phyloP scores from a whole-genome alignment of 768 basidiomycete species.

The Fistulinella prunicolor region DNA sequence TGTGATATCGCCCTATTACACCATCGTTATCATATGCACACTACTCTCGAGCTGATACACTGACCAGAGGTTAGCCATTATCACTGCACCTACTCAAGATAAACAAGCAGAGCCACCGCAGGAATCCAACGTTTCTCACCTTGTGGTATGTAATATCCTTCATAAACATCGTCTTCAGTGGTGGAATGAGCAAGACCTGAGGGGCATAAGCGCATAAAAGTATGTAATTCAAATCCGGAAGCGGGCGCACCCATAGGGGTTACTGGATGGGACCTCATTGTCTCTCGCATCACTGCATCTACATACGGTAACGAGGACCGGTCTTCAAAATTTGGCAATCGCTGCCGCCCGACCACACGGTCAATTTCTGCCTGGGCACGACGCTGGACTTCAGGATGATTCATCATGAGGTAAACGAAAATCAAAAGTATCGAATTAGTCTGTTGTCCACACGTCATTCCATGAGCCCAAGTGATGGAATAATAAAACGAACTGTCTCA shows the following conservation, averaged over 20 bases:
- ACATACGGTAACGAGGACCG: constrained; percentile 30
- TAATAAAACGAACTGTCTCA: constrained; percentile 27
- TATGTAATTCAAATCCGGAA: too few relatives aligned
- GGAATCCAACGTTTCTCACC: not conserved
- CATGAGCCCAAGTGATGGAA: not conserved
- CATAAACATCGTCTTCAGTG: too few relatives aligned
- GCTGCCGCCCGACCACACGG: constrained; percentile 23
- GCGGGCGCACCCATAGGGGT: constrained; percentile 20
- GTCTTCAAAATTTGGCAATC: constrained; percentile 34
- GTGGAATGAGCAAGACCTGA: too few relatives aligned
- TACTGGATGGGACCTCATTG: constrained; percentile 29
- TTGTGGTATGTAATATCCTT: constrained; percentile 33
- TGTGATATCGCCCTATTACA: constrained; percentile 38
- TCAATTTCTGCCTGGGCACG: constrained; percentile 35
- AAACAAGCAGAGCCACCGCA: not conserved
- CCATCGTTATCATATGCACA: not conserved
- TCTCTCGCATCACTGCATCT: constrained; percentile 33
- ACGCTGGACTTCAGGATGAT: constrained; percentile 26
- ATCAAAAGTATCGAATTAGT: constrained; percentile 22
- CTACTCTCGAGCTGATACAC: not conserved
- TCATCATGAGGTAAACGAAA: constrained; percentile 31
- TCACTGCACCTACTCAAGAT: constrained; percentile 2
- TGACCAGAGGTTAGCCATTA: constrained; percentile 16
- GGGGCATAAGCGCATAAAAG: too few relatives aligned
- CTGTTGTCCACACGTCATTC: constrained; percentile 11